Percentiles rank a stretch among this genome's conserved stretches.
These are phyloP conservation scores for Datisca glomerata DNA, from an alignment of 306 rosid genomes.

Conservation along the genomic window DNA sequence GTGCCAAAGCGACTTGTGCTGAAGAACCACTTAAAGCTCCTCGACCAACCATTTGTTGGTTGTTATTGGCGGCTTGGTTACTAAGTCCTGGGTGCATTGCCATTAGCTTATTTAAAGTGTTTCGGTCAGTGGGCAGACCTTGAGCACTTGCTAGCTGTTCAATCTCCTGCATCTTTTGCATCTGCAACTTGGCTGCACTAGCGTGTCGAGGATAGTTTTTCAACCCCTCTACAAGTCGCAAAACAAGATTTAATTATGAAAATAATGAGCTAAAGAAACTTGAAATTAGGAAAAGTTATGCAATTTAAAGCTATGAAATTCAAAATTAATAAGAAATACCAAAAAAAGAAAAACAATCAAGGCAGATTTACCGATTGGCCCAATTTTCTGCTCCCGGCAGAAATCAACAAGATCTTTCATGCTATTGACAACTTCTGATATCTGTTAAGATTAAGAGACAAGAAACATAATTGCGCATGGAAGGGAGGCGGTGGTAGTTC, in stretches of 20 bases:
- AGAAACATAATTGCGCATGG: too few relatives aligned
- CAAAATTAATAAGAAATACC: too few relatives aligned
- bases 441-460: constrained; percentile 37
- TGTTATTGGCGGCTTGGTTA: constrained; percentile 41
- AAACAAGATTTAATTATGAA: too few relatives aligned
- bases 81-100: constrained; percentile 61
- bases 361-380: constrained; percentile 58
- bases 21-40: constrained; percentile 72
- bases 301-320: too few relatives aligned
- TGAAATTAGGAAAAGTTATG: too few relatives aligned
- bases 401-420: constrained; percentile 89
- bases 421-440: constrained; percentile 89
- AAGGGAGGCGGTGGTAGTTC: constrained; percentile 1
- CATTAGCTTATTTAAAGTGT: constrained; percentile 65
- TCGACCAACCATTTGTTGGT: constrained; percentile 44
- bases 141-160: constrained; percentile 79
- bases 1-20: constrained; percentile 74
- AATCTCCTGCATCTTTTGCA: constrained; percentile 93
- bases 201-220: constrained; percentile 76
- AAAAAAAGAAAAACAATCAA: background rate
- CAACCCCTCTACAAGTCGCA: constrained; percentile 81
- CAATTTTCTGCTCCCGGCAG: constrained; percentile 57
- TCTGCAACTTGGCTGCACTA: constrained; percentile 56
- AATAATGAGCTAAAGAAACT: too few relatives aligned
- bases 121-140: constrained; percentile 81